Evolutionary conservation across 495 filamentous ascomycete species (phyloP).

Genomic region (Penicillium herquei): DNA sequence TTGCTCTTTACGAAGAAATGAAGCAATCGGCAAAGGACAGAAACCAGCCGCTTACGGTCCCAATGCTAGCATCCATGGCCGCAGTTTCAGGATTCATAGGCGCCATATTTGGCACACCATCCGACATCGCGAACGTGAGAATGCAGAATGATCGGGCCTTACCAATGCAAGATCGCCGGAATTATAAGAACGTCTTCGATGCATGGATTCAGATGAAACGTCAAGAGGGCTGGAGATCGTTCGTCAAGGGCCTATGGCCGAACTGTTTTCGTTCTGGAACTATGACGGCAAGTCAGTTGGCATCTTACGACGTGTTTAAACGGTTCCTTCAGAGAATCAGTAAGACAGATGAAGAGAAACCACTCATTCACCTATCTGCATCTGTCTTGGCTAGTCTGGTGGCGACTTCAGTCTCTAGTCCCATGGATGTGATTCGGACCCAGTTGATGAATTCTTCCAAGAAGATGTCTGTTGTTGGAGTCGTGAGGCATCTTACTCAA

Average conservation of each 20-base stretch:
- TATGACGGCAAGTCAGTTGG: conserved; percentile 83
- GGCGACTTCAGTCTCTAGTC: conserved; percentile 85
- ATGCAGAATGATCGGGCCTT: conserved; percentile 90
- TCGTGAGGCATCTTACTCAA: conserved; percentile 15
- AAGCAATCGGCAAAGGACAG: conserved; percentile 60
- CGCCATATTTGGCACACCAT: conserved; percentile 79
- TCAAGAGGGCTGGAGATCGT: conserved; percentile 61
- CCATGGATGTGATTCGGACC: conserved; percentile 90
- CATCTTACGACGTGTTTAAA: conserved; percentile 85
- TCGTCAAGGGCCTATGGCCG: conserved; percentile 79
- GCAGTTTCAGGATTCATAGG: conserved; percentile 75
- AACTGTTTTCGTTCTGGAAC: conserved; percentile 77
- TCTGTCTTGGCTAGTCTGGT: conserved; percentile 77
- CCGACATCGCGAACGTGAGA: conserved; percentile 86
- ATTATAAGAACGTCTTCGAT: conserved; percentile 79
- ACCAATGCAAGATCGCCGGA: conserved; percentile 60
- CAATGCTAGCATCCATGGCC: conserved; percentile 67
- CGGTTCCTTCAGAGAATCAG: conserved; percentile 37
- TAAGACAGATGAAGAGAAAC: conserved; percentile 48
- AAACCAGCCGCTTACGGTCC: conserved; percentile 49
- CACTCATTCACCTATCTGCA: conserved; percentile 74
- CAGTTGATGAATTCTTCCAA: conserved; percentile 61
- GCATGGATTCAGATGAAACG: conserved; percentile 75
- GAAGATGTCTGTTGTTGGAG: conserved; percentile 6
- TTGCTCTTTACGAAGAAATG: conserved; percentile 62